These are phyloP conservation scores for Datura wrightii DNA, from an alignment of 257 asterid genomes.

Conservation along the genomic window DNA sequence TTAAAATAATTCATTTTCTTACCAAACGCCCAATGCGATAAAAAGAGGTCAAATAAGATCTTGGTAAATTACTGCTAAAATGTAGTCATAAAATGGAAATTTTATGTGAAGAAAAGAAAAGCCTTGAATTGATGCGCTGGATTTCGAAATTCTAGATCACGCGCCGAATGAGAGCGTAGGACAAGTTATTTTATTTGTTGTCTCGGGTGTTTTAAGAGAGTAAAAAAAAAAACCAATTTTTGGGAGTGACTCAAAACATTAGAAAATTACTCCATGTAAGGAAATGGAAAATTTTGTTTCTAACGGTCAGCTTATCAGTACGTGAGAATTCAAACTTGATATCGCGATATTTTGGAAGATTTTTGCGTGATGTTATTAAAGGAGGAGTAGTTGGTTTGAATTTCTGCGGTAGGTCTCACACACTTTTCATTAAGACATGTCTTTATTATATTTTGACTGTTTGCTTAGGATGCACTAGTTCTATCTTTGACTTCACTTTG, in stretches of 20 bases:
- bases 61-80: no score
- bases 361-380: slow-evolving; percentile 8
- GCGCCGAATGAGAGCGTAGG: not conserved
- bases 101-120: no score
- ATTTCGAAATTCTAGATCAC: not conserved
- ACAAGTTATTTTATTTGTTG: not conserved
- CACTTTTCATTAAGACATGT: not conserved
- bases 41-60: no score
- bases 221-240: not conserved
- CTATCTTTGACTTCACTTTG: not conserved
- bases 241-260: not conserved
- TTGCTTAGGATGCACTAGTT: not conserved
- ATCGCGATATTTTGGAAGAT: slow-evolving; percentile 20
- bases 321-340: slow-evolving; percentile 1
- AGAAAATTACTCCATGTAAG: slow-evolving; percentile 26
- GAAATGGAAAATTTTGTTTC: slow-evolving; percentile 37
- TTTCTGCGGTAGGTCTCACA: not conserved
- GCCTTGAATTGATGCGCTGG: not conserved
- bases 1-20: no score
- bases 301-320: slow-evolving; percentile 60
- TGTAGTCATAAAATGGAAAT: no score
- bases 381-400: slow-evolving; percentile 36
- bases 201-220: not conserved
- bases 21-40: no score
- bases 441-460: not conserved